phyloP scores from a whole-genome alignment of 192 early-diverging fungal species.

The Umbelopsis isabellina region DNA sequence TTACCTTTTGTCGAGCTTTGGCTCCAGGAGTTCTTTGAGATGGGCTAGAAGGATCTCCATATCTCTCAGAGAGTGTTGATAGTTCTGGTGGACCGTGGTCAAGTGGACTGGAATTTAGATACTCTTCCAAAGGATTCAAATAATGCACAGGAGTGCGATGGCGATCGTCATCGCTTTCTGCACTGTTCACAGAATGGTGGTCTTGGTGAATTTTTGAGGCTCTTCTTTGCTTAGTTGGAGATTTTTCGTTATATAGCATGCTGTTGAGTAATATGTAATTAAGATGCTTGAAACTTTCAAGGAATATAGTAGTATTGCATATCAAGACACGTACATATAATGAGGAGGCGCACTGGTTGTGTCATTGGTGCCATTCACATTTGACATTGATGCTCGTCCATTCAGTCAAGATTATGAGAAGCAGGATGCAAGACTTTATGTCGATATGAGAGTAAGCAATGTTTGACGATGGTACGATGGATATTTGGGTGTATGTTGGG shows the following conservation, averaged over 20 bases:
- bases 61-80: conserved; percentile 1
- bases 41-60: conserved; percentile 12
- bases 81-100: conserved; percentile 20
- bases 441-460: too few species aligned
- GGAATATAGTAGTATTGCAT: not conserved
- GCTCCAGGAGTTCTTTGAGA: not conserved
- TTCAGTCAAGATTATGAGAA: not conserved
- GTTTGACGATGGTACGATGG: too few species aligned
- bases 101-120: conserved; percentile 8
- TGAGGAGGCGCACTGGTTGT: conserved; percentile 6
- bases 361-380: conserved; percentile 9
- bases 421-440: too few species aligned
- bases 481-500: too few species aligned
- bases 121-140: conserved; percentile 2
- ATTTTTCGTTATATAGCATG: not conserved
- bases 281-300: too few species aligned
- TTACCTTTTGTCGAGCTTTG: not conserved
- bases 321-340: not conserved
- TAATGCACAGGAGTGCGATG: not conserved
- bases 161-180: not conserved
- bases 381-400: conserved; percentile 13
- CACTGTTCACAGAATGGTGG: not conserved
- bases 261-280: not conserved
- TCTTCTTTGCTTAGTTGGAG: not conserved
- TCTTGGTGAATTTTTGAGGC: not conserved